Base-by-base conservation (phyloP, 2,329 filamentous ascomycete species). In the Coniochaeta sp. region DNA sequence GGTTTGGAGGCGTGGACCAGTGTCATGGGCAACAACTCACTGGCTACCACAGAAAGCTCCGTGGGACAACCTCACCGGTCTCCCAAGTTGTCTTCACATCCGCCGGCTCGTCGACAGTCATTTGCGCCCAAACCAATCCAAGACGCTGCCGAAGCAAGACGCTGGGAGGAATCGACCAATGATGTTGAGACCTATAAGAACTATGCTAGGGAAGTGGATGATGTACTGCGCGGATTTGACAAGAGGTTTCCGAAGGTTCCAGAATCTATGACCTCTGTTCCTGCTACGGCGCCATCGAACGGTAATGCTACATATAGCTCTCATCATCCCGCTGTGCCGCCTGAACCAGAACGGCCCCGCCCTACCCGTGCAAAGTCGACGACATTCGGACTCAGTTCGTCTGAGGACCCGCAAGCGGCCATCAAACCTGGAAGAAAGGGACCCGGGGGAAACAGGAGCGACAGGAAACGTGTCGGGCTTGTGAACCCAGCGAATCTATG, bases 1-100 rank as follows among this genome's bases (percentile, higher is more conserved):
- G 94, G 94, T 0, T 67, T 99, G 10, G 83, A 91, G 59, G 88
- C 90, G 4, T 99, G 94, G 94, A 72, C 83, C 16, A 86, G 94
- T 60, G 69, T 94, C n/a, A 76, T 96, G 60, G 92, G 94, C 26
- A 31, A 6, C 26, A 2, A 31, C 14, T 28, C 45, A 31, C n/a
- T 28, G 26, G 45, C 28, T 14, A 48, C 45, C 13, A 20, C 38
- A 14, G 38, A 42, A n/a, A 42, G 3, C 20, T 24, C 38, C 26
- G 20, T 42, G 5, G 20, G 38, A 5, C 38, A 22, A 6, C 20
- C 38, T 3, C 6, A 24, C 38, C 6, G 10, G 38, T 26, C 20
- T 12, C 22, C 38, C 26, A 42, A 74, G 12, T 78, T 83, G 50
- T 84, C 86, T 1, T 71, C 84, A 8, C 71, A 75, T 53, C 70